Percentiles rank a stretch among this genome's conserved stretches.
Conservation (phyloP, 139 green algal genomes). For the Monoraphidium neglectum region DNA sequence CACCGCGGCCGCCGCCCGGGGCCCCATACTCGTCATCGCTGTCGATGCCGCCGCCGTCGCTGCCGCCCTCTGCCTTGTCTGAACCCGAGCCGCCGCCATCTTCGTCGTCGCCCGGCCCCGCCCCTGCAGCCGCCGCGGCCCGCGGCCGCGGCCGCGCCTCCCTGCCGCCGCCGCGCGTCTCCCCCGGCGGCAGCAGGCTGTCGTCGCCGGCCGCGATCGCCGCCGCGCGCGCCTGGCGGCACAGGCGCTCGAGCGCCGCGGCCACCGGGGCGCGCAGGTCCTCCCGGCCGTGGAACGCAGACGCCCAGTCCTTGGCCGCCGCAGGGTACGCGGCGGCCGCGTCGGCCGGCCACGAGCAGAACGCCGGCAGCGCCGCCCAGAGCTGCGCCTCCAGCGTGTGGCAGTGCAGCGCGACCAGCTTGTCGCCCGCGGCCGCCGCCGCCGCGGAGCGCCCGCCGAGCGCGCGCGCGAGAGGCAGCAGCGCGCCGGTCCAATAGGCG, state of each 20-base stretch:
- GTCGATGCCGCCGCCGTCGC: neutral
- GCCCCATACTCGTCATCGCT: neutral
- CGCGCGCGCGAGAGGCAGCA: slow-evolving; percentile 73
- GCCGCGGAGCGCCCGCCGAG: slow-evolving; percentile 49
- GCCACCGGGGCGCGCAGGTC: slow-evolving; percentile 70
- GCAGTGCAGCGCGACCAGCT: slow-evolving; percentile 32
- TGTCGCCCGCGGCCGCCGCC: slow-evolving; percentile 22
- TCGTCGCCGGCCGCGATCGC: neutral
- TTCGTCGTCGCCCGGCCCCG: neutral
- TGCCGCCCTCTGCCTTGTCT: neutral
- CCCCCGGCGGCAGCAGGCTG: neutral
- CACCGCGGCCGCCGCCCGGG: neutral
- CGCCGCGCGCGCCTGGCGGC: slow-evolving; percentile 20
- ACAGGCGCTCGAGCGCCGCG: slow-evolving; percentile 50
- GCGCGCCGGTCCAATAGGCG: slow-evolving; percentile 63
- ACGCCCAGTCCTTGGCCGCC: slow-evolving; percentile 39
- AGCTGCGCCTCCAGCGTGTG: slow-evolving; percentile 64
- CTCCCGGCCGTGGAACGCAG: slow-evolving; percentile 64
- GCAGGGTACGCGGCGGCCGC: neutral
- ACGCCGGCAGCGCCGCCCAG: slow-evolving; percentile 83
- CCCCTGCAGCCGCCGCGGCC: neutral
- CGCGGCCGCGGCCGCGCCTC: neutral
- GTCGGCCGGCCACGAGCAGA: slow-evolving; percentile 80
- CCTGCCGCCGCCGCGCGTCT: neutral
- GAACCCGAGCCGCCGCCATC: neutral